Percentiles rank a stretch among this genome's conserved stretches.
Conservation (phyloP, 202 grass and related monocot genomes). For the Dendrocalamus latiflorus region DNA sequence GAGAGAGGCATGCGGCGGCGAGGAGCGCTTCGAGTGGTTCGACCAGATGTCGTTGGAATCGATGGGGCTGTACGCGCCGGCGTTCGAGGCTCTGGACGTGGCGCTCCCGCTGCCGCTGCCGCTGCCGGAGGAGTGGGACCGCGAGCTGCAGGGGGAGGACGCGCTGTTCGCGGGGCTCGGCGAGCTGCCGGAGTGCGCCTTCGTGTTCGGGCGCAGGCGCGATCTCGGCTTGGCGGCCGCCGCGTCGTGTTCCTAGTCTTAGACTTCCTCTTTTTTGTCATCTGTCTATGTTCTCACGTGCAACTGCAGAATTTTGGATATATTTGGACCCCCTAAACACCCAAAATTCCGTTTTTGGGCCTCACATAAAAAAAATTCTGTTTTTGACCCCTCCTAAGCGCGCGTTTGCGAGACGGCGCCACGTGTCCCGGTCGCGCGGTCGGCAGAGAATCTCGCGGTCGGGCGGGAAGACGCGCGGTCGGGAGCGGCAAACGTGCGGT, state of each 20-base stretch:
- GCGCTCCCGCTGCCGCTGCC: constrained; percentile 21
- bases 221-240: constrained; percentile 38
- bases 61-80: constrained; percentile 41
- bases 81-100: constrained; percentile 9
- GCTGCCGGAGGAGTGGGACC: constrained; percentile 45
- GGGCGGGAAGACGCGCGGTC: too few relatives aligned
- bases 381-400: too few relatives aligned
- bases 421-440: too few relatives aligned
- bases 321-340: too few relatives aligned
- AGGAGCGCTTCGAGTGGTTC: constrained; percentile 55
- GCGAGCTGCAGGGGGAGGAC: constrained; percentile 58
- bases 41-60: constrained; percentile 53
- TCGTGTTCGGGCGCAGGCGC: constrained; percentile 53
- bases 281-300: neutral
- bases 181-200: constrained; percentile 79
- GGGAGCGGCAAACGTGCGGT: too few relatives aligned
- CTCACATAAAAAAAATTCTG: too few relatives aligned
- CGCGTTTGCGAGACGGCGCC: too few relatives aligned
- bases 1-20: neutral
- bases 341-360: too few relatives aligned
- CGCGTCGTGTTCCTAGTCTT: constrained; percentile 30
- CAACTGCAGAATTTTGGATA: too few relatives aligned
- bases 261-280: neutral
- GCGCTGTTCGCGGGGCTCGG: constrained; percentile 66
- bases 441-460: too few relatives aligned